Percentiles rank a stretch among this genome's conserved stretches.
Evolutionary conservation across 768 basidiomycete species (phyloP).

Genomic region (Leucocoprinus leucothites): DNA sequence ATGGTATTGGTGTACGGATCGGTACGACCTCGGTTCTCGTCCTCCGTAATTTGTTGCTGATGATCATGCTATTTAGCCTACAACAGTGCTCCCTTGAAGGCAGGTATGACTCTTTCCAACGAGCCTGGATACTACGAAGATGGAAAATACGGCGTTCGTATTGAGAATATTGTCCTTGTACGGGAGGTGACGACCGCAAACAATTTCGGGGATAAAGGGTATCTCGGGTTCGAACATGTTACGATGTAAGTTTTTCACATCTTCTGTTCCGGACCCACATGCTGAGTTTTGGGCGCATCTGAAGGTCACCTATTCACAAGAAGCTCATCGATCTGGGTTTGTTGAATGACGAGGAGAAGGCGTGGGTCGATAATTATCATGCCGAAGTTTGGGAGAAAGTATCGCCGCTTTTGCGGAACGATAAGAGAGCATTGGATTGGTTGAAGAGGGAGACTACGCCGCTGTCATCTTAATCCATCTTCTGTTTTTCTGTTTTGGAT

Average conservation of each 20-base stretch:
- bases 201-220: slow-evolving; percentile 84
- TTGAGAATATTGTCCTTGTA: slow-evolving; percentile 87
- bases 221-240: slow-evolving; percentile 79
- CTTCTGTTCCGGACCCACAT: neutral
- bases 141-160: slow-evolving; percentile 87
- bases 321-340: slow-evolving; percentile 69
- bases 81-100: slow-evolving; percentile 69
- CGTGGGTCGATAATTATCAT: slow-evolving; percentile 87
- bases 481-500: too few relatives aligned
- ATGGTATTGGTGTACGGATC: slow-evolving; percentile 61
- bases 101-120: slow-evolving; percentile 90
- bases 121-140: slow-evolving; percentile 94
- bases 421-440: slow-evolving; percentile 59
- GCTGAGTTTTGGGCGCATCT: neutral
- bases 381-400: slow-evolving; percentile 71
- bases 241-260: slow-evolving; percentile 62
- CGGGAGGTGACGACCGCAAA: slow-evolving; percentile 64
- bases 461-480: slow-evolving; percentile 26
- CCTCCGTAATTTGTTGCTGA: neutral
- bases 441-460: slow-evolving; percentile 56
- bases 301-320: slow-evolving; percentile 83
- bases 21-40: slow-evolving; percentile 20
- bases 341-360: slow-evolving; percentile 60
- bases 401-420: slow-evolving; percentile 62
- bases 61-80: slow-evolving; percentile 36